Evolutionary conservation across 768 basidiomycete genomes (phyloP), one percentile per base, ranked within the genome.

Genomic region (Ramaria sp.): DNA sequence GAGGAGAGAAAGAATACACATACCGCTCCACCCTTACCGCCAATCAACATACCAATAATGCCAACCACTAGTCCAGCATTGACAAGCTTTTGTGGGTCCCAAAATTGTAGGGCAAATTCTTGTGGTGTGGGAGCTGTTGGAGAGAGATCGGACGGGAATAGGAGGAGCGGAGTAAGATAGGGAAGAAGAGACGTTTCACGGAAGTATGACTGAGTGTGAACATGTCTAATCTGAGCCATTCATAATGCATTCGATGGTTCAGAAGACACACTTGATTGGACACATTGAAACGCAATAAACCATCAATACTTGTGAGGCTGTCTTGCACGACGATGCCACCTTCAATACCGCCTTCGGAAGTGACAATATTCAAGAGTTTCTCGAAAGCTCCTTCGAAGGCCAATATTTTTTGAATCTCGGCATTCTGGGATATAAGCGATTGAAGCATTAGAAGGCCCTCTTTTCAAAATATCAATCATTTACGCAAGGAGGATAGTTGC

Each of bases 341-440:
- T 63, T 97, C 94, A 22, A 93, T 76, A 0, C 96, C 96, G 20
- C 92, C 91, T 69, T 97, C 95, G 60, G 81, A 78, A 9, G 80
- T 78, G 59, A 98, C 80, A 49, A 89, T 92, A 55, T 84, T 84
- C 72, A 98, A 92, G 31, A 99, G 78, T 66, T 87, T 91, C 73
- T 99, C 96, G 64, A 99, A 98, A 1, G 89, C 90, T 19, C 96
- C 93, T 63, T 93, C 92, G 63, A 99, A 99, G 0, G 94, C 92
- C 46, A 98, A 81, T 31, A 97, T 83, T 70, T 97, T 98, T 66
- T 97, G 95, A 37, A 99, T 89, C 67, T 97, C 91, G 33, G 88
- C 81, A 63, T 88, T 97, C 63, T 93, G 87, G 0, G 83, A 81
- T 38, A 88, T 81, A 13, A 99, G 75, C 5, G 82, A 74, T 60